Conservation (phyloP, 345 rosid species). For the Brassica rapa region DNA sequence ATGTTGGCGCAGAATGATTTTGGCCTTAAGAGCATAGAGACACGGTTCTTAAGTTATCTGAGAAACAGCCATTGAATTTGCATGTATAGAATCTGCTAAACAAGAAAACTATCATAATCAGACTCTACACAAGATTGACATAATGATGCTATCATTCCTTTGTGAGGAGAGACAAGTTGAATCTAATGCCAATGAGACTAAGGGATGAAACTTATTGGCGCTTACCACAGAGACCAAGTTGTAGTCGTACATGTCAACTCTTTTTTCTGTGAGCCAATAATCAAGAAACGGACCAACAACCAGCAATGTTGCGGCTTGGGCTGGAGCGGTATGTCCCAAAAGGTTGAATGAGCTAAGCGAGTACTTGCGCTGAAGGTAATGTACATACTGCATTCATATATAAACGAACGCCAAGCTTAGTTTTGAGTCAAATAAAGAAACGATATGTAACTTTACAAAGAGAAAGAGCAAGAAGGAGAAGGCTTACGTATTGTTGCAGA, state of each 20-base stretch:
- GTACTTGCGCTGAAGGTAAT: conserved; percentile 80
- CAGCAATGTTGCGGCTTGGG: conserved; percentile 84
- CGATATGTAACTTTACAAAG: not conserved
- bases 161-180: not conserved
- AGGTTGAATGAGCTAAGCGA: conserved; percentile 87
- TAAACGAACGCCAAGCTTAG: not conserved
- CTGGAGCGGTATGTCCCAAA: conserved; percentile 97
- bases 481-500: conserved; percentile 90
- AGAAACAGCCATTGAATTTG: not conserved
- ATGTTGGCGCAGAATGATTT: not conserved
- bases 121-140: not conserved
- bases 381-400: conserved; percentile 77
- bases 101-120: not conserved
- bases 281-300: conserved; percentile 86
- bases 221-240: conserved; percentile 66
- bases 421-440: not conserved
- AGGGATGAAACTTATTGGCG: not conserved
- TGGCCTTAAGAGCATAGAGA: not conserved
- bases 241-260: conserved; percentile 70
- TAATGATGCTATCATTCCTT: not conserved
- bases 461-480: not conserved
- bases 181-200: not conserved
- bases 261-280: conserved; percentile 79
- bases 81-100: not conserved
- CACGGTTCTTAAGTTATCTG: not conserved